Conservation (phyloP, 2,329 filamentous ascomycete genomes). For the Furcasterigmium furcatum region DNA sequence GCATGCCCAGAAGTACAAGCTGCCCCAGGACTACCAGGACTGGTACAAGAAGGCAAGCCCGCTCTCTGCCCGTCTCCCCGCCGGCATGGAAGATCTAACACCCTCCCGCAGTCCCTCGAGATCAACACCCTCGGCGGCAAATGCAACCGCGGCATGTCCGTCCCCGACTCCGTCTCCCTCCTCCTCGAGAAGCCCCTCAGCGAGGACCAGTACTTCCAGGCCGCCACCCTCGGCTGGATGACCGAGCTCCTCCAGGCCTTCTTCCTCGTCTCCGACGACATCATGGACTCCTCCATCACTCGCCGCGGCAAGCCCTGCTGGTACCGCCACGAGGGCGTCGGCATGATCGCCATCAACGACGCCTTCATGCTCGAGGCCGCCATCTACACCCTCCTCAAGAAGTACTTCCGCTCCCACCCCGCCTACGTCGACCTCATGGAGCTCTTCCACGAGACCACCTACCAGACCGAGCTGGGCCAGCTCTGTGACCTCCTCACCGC, state of each 20-base stretch:
- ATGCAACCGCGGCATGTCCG: conserved; percentile 98
- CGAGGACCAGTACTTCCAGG: conserved; percentile 81
- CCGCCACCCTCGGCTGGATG: conserved; percentile 91
- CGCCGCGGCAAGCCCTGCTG: conserved; percentile 93
- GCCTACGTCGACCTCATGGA: conserved; percentile 89
- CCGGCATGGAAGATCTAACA: neutral
- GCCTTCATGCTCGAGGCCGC: conserved; percentile 89
- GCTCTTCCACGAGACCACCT: conserved; percentile 92
- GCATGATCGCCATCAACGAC: conserved; percentile 98
- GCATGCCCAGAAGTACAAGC: conserved; percentile 76
- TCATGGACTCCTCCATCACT: conserved; percentile 96
- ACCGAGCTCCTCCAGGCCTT: conserved; percentile 98
- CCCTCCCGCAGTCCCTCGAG: conserved; percentile 64
- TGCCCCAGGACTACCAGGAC: conserved; percentile 74
- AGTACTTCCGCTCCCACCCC: conserved; percentile 85
- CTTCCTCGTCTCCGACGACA: conserved; percentile 97
- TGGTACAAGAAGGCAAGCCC: conserved; percentile 78
- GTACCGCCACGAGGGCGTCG: conserved; percentile 87
- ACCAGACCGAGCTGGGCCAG: conserved; percentile 95
- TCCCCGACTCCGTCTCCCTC: conserved; percentile 84
- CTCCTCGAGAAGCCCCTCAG: conserved; percentile 69
- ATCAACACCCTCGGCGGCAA: conserved; percentile 91
- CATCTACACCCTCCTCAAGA: conserved; percentile 91
- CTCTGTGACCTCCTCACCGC: conserved; percentile 92
- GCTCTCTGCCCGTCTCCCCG: conserved; percentile 8